These are phyloP conservation scores for Boletus subluridellus DNA, from an alignment of 1,284 basidiomycete genomes.

Conservation along the genomic window DNA sequence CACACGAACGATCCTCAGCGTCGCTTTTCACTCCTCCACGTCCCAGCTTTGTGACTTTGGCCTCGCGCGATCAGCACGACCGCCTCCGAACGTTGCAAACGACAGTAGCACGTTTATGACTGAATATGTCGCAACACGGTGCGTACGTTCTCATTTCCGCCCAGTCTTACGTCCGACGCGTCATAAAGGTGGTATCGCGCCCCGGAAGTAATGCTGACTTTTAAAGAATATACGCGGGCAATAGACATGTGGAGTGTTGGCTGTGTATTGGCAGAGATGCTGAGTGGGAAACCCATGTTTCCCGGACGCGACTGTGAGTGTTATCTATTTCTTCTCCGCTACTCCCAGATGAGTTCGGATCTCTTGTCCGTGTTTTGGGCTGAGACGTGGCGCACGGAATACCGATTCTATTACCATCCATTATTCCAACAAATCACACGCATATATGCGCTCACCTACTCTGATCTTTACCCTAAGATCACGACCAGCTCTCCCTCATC, in stretches of 20 bases:
- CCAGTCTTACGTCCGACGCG: constrained; percentile 1
- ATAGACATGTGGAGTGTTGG: constrained; percentile 95
- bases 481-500: constrained; percentile 85
- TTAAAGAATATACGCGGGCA: constrained; percentile 90
- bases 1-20: constrained; percentile 1
- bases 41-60: constrained; percentile 87
- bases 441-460: not conserved
- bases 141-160: constrained; percentile 8
- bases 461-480: constrained; percentile 42
- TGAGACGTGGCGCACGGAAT: not conserved
- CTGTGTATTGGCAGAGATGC: constrained; percentile 92
- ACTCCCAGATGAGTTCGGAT: not conserved
- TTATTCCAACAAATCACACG: not conserved
- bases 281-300: constrained; percentile 86
- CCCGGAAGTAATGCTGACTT: constrained; percentile 93
- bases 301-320: constrained; percentile 77
- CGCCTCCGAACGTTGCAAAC: constrained; percentile 75
- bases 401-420: not conserved
- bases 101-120: constrained; percentile 91
- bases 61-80: constrained; percentile 78
- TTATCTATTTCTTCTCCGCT: not conserved
- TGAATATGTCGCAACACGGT: constrained; percentile 89
- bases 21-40: constrained; percentile 7
- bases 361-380: not conserved
- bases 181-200: constrained; percentile 82